Base-by-base conservation (phyloP, 2,329 filamentous ascomycete species). In the Paecilomyces formosus region DNA sequence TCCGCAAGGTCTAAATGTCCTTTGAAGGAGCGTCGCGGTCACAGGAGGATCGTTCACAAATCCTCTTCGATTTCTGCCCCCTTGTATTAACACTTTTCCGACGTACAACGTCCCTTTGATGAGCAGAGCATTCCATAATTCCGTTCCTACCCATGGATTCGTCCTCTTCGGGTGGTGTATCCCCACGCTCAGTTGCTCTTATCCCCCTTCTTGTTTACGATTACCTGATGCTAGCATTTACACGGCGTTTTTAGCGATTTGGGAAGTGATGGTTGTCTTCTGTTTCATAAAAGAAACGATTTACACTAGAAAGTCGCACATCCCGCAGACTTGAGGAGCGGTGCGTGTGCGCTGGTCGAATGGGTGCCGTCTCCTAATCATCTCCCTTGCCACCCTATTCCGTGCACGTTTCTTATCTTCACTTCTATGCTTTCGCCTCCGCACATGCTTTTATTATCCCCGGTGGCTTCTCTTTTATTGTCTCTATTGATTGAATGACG, bases 1-100 rank as follows among this genome's bases (percentile, higher is more conserved):
- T 86, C 80, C 81, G 83, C 72, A 86, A 86, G 74, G 81, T 83
- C 58, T 85, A 76, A 79, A 57, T 51, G 55, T 58, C 54, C 39
- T 54, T 54, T 55, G 53, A 28, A 55, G 56, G 53, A 56, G 57
- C 56, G 52, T 54, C 53, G 53, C 55, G 54, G 26, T 50, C 35
- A 58, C 61, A 59, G 58, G 61, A 61, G 60, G 65, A 63, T 66
- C 58, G 63, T 62, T 58, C 50, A 31, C 31, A 18, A 18, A 33
- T 55, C 28, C 15, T 56, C 21, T 49, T 54, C 12, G 31, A n/a
- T 58, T 58, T 56, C 53, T 55, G 53, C 58, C 53, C 58, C 59
- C 57, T 61, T 70, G 67, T 69, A 70, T 68, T 64, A 70, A 68
- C 67, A 69, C 58, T 63, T 64, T 64, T 63, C 60, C 60, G 39